A percentile compares a stretch with the other conserved stretches of the same genome.
Evolutionary conservation across 768 basidiomycete species (phyloP).

Genomic region (Mycena indigotica): DNA sequence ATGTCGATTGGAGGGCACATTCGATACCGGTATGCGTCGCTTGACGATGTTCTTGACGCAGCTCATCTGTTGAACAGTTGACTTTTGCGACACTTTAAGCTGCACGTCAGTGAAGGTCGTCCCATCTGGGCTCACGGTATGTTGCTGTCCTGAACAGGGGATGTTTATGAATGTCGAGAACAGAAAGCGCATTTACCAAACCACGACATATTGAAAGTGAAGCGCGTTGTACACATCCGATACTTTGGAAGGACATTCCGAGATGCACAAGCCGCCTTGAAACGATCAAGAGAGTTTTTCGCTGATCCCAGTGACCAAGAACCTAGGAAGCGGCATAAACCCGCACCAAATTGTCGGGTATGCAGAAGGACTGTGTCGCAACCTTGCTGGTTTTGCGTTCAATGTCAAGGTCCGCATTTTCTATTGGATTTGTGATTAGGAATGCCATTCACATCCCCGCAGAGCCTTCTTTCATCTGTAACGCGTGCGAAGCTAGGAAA

Average conservation of each 20-base stretch:
- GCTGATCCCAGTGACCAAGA: slow-evolving; percentile 5
- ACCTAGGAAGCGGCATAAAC: not conserved
- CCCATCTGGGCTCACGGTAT: slow-evolving; percentile 16
- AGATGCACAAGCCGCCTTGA: slow-evolving; percentile 25
- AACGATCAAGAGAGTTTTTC: slow-evolving; percentile 18
- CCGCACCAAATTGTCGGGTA: slow-evolving; percentile 21
- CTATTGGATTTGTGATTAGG: not conserved
- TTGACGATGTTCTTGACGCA: not conserved
- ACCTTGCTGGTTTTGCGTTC: slow-evolving; percentile 36
- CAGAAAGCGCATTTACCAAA: slow-evolving; percentile 27
- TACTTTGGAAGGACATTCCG: slow-evolving; percentile 24
- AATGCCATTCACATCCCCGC: not conserved
- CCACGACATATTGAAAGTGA: slow-evolving; percentile 33
- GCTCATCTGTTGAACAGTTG: slow-evolving; percentile 15
- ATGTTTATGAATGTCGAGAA: not conserved
- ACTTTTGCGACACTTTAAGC: slow-evolving; percentile 31
- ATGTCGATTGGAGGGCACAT: slow-evolving; percentile 25
- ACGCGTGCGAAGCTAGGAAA: slow-evolving; percentile 20
- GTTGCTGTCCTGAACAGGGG: not conserved
- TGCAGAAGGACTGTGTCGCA: slow-evolving; percentile 22
- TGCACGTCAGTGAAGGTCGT: slow-evolving; percentile 26
- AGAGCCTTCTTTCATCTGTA: slow-evolving; percentile 24
- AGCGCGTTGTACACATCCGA: slow-evolving; percentile 21
- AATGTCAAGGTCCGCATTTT: slow-evolving; percentile 26
- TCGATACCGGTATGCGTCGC: slow-evolving; percentile 16